Evolutionary conservation across 345 rosid genomes (phyloP), one percentile per base, ranked within the genome.

Genomic region (Ailanthus altissimus): DNA sequence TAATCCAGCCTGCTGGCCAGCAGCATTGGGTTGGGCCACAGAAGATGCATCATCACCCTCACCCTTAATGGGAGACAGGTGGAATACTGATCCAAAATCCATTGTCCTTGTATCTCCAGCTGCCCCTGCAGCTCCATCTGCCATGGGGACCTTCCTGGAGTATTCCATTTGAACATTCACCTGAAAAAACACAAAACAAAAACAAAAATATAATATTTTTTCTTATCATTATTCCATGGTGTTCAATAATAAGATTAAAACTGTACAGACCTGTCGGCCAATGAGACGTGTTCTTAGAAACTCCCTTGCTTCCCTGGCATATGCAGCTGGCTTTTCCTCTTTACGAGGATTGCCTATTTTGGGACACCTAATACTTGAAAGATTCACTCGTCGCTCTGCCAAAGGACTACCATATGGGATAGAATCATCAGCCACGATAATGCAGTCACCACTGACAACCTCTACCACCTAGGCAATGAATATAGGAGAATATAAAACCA

Each of bases 81-180:
- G 87, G 82, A 96, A 93, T 57, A 96, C 89, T 28, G 99, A 96
- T 49, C 99, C 99, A 83, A 96, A 96, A 83, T 94, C 97, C 94
- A 97, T 92, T 51, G 84, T 86, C 77, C 97, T 91, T n/a, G 90
- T 75, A 67, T 94, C 99, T 70, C 87, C 97, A 77, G 90, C 66
- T 50, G 87, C 62, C 25, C 81, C 84, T 3, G 84, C 46, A 74
- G 88, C 81, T 75, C 88, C 98, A 65, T 97, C 99, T 25, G 82
- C 87, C 87, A 82, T 76, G 62, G 78, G 57, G 23, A 94, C 84
- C 84, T 91, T 93, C 86, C 98, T 90, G 20, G 96, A 89, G 81
- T 97, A 97, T 82, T 97, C 99, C 99, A 92, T 97, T 84, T 88
- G 90, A 75, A 97, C 97, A 72, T 64, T 85, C 75, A 97, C 99